Evolutionary conservation across 768 basidiomycete species (phyloP).

Genomic region (Termitomyces sp.): DNA sequence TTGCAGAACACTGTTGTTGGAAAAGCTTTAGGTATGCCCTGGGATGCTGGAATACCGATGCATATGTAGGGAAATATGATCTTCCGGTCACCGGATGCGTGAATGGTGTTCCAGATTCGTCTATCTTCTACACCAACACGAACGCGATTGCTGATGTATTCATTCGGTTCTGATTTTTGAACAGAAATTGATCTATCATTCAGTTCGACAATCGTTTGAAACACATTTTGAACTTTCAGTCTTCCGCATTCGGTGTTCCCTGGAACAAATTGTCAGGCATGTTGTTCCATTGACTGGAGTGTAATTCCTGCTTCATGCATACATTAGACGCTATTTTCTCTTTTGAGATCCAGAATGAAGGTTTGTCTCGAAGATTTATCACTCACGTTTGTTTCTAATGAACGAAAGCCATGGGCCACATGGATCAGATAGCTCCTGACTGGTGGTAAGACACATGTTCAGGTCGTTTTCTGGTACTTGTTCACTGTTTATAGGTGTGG

Average conservation of each 20-base stretch:
- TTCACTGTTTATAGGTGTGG: conserved; percentile 10
- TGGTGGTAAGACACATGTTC: conserved; percentile 14
- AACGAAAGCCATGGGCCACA: conserved; percentile 18
- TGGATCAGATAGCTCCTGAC: conserved; percentile 20
- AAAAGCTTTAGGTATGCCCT: conserved; percentile 14
- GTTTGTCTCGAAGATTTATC: background rate
- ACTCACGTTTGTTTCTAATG: background rate
- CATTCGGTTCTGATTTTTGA: background rate
- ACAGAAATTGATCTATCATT: background rate
- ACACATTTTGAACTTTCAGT: conserved; percentile 20
- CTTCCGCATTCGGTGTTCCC: conserved; percentile 18
- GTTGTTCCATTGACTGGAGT: background rate
- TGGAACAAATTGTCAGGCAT: conserved; percentile 19
- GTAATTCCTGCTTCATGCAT: too few relatives aligned
- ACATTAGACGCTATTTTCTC: conserved; percentile 19
- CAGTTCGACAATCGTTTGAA: conserved; percentile 19
- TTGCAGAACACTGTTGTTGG: background rate
- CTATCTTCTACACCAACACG: conserved; percentile 18
- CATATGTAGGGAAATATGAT: conserved; percentile 18
- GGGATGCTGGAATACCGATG: conserved; percentile 22
- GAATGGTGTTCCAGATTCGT: conserved; percentile 21
- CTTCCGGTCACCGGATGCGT: conserved; percentile 17
- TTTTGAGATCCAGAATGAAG: conserved; percentile 21
- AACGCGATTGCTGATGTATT: conserved; percentile 19
- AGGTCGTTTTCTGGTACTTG: background rate